Conservation (phyloP, 768 basidiomycete genomes). For the Tephrocybe sp. region DNA sequence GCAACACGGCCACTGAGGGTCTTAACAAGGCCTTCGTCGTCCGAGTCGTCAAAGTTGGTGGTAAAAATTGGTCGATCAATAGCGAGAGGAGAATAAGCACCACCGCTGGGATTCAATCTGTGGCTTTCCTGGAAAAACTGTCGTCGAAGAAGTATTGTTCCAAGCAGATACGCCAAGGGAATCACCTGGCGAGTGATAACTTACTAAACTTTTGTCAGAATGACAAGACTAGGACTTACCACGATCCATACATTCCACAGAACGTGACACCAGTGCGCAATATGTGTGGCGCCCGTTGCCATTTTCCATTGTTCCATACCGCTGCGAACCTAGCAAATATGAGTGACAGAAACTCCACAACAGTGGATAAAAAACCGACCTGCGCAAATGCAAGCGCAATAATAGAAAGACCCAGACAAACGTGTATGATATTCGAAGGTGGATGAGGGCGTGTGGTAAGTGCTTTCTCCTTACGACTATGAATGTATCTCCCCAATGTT, state of each 20-base stretch:
- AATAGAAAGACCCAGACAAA: conserved; percentile 46
- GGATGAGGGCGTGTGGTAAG: conserved; percentile 37
- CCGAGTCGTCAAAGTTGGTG: conserved; percentile 14
- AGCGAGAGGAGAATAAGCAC: conserved; percentile 26
- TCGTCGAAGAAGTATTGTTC: conserved; percentile 39
- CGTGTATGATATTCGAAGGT: conserved; percentile 55
- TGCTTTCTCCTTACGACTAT: conserved; percentile 34
- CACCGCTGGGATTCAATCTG: conserved; percentile 12
- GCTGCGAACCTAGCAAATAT: conserved; percentile 32
- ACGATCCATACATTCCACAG: conserved; percentile 46
- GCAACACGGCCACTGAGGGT: conserved; percentile 5
- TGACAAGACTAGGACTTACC: conserved; percentile 31
- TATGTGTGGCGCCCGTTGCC: conserved; percentile 32
- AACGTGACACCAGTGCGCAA: conserved; percentile 35
- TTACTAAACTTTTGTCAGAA: not conserved
- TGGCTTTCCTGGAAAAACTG: conserved; percentile 40
- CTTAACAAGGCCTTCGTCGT: conserved; percentile 12
- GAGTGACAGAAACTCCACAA: not conserved
- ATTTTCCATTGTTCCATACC: conserved; percentile 44
- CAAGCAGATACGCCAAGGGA: conserved; percentile 43
- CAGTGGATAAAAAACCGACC: conserved; percentile 28
- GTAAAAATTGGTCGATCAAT: conserved; percentile 11
- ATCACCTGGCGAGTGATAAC: conserved; percentile 29
- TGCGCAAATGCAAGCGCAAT: conserved; percentile 52
- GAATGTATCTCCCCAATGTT: conserved; percentile 51